Evolutionary conservation across 345 rosid species (phyloP).

Genomic region (Cardamine resedifolia): DNA sequence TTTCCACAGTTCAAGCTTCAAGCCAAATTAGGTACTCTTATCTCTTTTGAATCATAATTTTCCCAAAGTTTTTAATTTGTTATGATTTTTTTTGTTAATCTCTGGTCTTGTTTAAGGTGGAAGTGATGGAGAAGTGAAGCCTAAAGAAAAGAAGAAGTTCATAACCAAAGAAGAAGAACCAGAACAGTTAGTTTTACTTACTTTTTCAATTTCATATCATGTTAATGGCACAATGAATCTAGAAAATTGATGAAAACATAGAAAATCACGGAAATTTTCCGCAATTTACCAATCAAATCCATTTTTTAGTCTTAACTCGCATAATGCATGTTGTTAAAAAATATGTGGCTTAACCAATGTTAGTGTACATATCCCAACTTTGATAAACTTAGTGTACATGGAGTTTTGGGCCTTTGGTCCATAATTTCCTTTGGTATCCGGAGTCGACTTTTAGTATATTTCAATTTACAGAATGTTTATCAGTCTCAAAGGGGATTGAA

Average conservation of each 20-base stretch:
- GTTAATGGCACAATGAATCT: not conserved
- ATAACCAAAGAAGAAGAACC: slow-evolving; percentile 93
- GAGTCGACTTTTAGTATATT: too few species aligned
- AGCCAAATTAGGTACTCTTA: slow-evolving; percentile 52
- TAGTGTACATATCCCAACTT: not conserved
- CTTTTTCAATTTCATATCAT: not conserved
- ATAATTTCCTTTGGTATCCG: too few species aligned
- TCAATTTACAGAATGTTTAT: too few species aligned
- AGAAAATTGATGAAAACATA: not conserved
- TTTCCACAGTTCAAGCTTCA: slow-evolving; percentile 49
- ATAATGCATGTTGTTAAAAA: not conserved
- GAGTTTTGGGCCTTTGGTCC: too few species aligned
- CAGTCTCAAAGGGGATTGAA: too few species aligned
- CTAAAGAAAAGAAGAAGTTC: slow-evolving; percentile 76
- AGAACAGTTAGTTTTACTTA: slow-evolving; percentile 50
- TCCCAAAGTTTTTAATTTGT: not conserved
- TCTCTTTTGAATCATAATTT: not conserved
- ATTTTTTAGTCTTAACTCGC: not conserved
- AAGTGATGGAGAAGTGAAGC: slow-evolving; percentile 70
- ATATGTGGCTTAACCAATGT: not conserved
- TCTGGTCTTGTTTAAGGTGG: slow-evolving; percentile 45
- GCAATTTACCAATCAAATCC: too few species aligned
- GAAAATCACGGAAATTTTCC: not conserved
- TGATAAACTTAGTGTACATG: too few species aligned
- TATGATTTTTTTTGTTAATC: not conserved